Evolutionary conservation across 306 rosid genomes (phyloP), one percentile per base, ranked within the genome.

Genomic region (Glycine tomentella): DNA sequence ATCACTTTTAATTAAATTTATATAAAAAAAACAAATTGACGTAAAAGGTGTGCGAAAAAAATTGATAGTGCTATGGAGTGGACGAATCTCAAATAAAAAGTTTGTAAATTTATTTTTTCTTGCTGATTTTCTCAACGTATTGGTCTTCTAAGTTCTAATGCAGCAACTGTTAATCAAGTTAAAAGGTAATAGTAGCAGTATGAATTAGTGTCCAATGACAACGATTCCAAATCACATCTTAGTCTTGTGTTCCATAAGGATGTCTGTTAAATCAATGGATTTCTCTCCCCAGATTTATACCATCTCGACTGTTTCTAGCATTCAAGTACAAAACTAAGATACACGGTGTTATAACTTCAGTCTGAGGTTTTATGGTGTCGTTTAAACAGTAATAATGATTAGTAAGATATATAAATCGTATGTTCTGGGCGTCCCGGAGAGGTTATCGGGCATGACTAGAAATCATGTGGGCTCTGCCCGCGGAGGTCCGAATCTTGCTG

Each of bases 401-500:
- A 25, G 31, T 25, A 25, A 25, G 31, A 25, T 25, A 25, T 25
- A 25, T 25, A 25, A 25, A 25, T 25, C 31, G 31, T 25, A 25
- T 25, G 31, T 25, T 25, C 90, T 89, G 92, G 82, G 82, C 88
- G 88, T 89, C 90, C 92, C 89, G 89, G 92, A 89, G 91, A 87
- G 91, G 91, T 89, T 89, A 86, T 89, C 88, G 88, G 93, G 93
- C 88, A 89, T 86, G 93, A 85, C 89, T 89, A 87, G 87, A 85
- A 87, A 87, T 90, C 86, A 87, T 86, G 87, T 90, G 91, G 89
- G 89, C 88, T 87, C 17, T 62, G 89, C 89, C 87, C 86, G 88
- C 93, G 89, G 88, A 81, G 83, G 88, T 85, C 81, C 78, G 88
- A 85, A 81, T 85, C 85, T 85, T 85, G 85, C 83, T 81, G 83